Evolutionary conservation across 345 rosid genomes (phyloP), one percentile per base, ranked within the genome.

Genomic region (Pugionium dolabratum): DNA sequence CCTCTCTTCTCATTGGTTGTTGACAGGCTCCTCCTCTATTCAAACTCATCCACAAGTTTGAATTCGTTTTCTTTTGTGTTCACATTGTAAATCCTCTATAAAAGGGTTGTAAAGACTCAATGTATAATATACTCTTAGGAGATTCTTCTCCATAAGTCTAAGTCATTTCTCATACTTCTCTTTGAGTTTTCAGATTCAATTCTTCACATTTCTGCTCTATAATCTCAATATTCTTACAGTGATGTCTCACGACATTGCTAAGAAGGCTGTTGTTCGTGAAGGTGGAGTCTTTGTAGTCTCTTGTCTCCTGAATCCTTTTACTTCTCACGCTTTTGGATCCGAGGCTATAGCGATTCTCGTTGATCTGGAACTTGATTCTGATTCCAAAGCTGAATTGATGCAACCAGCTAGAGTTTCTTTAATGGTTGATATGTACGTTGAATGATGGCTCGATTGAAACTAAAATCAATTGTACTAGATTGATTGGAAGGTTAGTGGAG

Each of bases 361-460:
- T 5, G 82, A 74, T 75, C 80, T 85, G 76, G 78, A 78, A 40
- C 89, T 88, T 49, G 91, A 84, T 75, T 77, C 59, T 0, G 75
- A 79, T 25, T 78, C 91, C 2, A 84, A 76, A 57, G 55, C 72
- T 1, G 81, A 73, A 47, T 72, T 88, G 83, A 67, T 78, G 82
- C 89, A 88, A 30, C 91, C 95, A 0, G 85, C 91, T 1, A 85
- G 74, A 65, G 69, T 85, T 54, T 85, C 95, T 2, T 75, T 84
- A 64, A 80, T 88, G 76, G 89, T 82, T 47, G 95, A 85, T 71
- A 82, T 85, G 75, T 71, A 82, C 84, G 75, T 62, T 88, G 76
- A 85, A 88, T 48, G 95, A 85, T 68, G 95, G 95, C 10, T 78
- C 86, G 0, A 85, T 75, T 29, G 91, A 85, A 18, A 88, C 91